Percentiles rank a stretch among this genome's conserved stretches.
phyloP scores from a whole-genome alignment of 106 monocot genomes.

The Phalaenopsis aphrodite region DNA sequence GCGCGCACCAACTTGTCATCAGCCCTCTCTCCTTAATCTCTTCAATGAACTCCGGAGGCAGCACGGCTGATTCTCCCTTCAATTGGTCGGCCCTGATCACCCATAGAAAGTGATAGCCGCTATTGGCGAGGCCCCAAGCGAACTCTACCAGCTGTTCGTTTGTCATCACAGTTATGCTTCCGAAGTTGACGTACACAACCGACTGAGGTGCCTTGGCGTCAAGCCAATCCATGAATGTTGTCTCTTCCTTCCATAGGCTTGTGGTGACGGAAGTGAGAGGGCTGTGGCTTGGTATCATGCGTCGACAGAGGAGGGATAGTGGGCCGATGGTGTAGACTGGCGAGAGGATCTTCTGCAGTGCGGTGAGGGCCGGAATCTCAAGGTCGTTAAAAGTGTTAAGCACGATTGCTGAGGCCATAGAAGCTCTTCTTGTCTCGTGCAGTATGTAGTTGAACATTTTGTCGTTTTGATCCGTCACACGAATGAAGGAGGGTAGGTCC shows the following conservation, averaged over 20 bases:
- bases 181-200: background rate
- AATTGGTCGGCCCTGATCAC: background rate
- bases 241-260: slow-evolving; percentile 1
- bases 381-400: slow-evolving; percentile 1
- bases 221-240: background rate
- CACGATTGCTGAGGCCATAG: slow-evolving; percentile 2
- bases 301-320: background rate
- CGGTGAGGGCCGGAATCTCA: background rate
- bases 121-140: background rate
- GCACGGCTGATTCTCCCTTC: background rate
- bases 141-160: slow-evolving; percentile 1
- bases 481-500: slow-evolving; percentile 4
- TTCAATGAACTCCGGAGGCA: background rate
- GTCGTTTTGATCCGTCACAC: background rate
- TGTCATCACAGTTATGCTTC: slow-evolving; percentile 2
- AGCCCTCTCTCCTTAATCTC: slow-evolving; percentile 1
- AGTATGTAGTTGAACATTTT: slow-evolving; percentile 1
- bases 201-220: background rate
- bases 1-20: slow-evolving; percentile 3
- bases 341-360: background rate
- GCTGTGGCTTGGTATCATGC: background rate
- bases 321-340: slow-evolving; percentile 7
- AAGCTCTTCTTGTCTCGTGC: background rate
- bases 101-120: background rate
- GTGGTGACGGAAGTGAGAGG: background rate